Evolutionary conservation across 1,284 basidiomycete genomes (phyloP), one percentile per base, ranked within the genome.

Genomic region (Pseudomicrostroma phylloplanum): DNA sequence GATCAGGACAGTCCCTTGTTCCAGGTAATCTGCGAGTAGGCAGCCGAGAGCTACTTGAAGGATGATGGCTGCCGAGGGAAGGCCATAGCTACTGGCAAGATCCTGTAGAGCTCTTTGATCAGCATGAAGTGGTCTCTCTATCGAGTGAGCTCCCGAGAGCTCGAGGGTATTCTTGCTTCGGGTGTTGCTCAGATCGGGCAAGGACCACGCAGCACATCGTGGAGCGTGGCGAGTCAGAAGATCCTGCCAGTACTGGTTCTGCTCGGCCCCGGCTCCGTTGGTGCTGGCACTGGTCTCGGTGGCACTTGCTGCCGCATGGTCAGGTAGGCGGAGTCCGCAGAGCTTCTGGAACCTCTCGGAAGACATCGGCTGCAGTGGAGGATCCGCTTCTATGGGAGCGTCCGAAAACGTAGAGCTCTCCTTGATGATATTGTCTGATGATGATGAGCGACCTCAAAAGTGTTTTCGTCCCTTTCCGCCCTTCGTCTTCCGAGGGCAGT

Each of bases 231-330:
- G 11, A n/a, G 48, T 9, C 39, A 66, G 26, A 67, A 71, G 26
- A 60, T 68, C 63, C 74, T 64, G 82, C 96, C 93, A 77, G 93
- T 96, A 23, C 82, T 99, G 30, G 4, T 36, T 9, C 30, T 36
- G 30, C 4, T 3, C 30, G 9, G 3, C 9, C 30, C 9, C 30
- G 3, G 30, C 30, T 4, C 9, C 30, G 30, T 36, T 36, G 30
- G n/a, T n/a, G n/a, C n/a, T n/a, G n/a, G n/a, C n/a, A n/a, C n/a
- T n/a, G n/a, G 4, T 36, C 9, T 36, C 30, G 4, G 30, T 36
- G 30, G 30, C 3, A 3, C 30, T 3, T 36, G 3, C 9, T 36
- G 30, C 30, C 30, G 30, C 30, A 36, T 36, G 30, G n/a, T n/a
- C n/a, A n/a, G n/a, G n/a, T n/a, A n/a, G n/a, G 30, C 30, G 30